phyloP scores from a whole-genome alignment of 441 rosid genomes.

The Melastoma candidum region DNA sequence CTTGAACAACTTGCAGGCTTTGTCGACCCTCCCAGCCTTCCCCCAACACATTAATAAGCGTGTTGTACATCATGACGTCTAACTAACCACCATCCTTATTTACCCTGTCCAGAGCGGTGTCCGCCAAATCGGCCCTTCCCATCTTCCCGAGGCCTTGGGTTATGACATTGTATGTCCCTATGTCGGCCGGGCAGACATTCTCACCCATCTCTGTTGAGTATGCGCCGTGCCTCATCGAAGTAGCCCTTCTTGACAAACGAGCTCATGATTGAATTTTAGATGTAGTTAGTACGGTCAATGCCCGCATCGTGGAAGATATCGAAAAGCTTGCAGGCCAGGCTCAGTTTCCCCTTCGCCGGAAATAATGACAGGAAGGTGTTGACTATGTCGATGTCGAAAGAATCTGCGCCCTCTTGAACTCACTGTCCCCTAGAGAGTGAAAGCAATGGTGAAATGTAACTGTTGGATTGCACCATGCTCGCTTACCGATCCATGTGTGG shows the following conservation, averaged over 20 bases:
- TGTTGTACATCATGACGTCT: constrained; percentile 83
- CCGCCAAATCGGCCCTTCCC: constrained; percentile 79
- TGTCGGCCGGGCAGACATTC: constrained; percentile 47
- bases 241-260: constrained; percentile 79
- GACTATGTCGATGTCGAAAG: constrained; percentile 72
- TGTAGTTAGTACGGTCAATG: constrained; percentile 52
- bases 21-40: constrained; percentile 59
- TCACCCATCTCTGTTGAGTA: constrained; percentile 62
- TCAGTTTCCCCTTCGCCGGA: constrained; percentile 70
- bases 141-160: constrained; percentile 78
- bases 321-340: constrained; percentile 77
- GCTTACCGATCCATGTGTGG: constrained; percentile 75
- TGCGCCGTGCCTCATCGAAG: constrained; percentile 50
- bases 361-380: constrained; percentile 77
- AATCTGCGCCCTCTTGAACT: constrained; percentile 33
- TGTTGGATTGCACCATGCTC: constrained; percentile 25
- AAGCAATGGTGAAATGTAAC: constrained; percentile 28
- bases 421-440: constrained; percentile 43
- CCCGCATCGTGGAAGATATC: constrained; percentile 65
- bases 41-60: constrained; percentile 63
- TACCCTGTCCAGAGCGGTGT: constrained; percentile 53
- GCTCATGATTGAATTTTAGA: constrained; percentile 77
- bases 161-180: constrained; percentile 71
- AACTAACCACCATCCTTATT: constrained; percentile 67
- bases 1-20: constrained; percentile 53